phyloP scores from a whole-genome alignment of 768 basidiomycete genomes.

The Mrakia frigida region DNA sequence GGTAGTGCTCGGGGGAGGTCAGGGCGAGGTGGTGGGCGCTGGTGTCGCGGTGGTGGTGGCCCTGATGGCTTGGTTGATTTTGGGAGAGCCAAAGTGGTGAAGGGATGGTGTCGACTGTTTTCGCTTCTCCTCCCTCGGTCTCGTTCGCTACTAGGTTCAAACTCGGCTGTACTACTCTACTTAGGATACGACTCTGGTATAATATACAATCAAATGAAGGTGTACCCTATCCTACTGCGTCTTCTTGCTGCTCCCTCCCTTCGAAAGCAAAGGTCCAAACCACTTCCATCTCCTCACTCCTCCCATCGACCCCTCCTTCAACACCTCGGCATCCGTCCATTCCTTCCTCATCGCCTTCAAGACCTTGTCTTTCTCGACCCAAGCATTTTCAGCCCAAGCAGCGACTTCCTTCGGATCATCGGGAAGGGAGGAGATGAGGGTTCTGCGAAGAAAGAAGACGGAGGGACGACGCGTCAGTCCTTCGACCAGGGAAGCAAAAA shows the following conservation, averaged over 20 bases:
- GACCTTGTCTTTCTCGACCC: neutral
- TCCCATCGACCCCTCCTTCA: neutral
- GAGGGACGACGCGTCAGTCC: neutral
- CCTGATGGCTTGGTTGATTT: slow-evolving; percentile 13
- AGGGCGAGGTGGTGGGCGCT: neutral
- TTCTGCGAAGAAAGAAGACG: neutral
- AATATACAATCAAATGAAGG: too few relatives aligned
- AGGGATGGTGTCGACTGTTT: too few relatives aligned
- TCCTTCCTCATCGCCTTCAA: slow-evolving; percentile 10
- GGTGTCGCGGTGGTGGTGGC: neutral
- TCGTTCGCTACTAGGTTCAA: too few relatives aligned
- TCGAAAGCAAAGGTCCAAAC: neutral
- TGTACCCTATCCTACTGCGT: neutral
- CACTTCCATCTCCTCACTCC: slow-evolving; percentile 15
- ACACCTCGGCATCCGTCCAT: neutral
- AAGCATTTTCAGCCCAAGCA: neutral
- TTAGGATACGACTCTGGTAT: too few relatives aligned
- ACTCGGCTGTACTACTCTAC: too few relatives aligned
- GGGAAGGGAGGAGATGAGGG: neutral
- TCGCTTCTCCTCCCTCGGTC: too few relatives aligned
- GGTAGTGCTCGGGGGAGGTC: slow-evolving; percentile 52
- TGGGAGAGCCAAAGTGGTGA: neutral
- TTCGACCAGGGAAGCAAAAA: neutral
- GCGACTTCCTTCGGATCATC: neutral
- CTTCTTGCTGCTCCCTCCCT: neutral